Conservation (phyloP, 1,284 basidiomycete species). For the Ganoderma lucidum region DNA sequence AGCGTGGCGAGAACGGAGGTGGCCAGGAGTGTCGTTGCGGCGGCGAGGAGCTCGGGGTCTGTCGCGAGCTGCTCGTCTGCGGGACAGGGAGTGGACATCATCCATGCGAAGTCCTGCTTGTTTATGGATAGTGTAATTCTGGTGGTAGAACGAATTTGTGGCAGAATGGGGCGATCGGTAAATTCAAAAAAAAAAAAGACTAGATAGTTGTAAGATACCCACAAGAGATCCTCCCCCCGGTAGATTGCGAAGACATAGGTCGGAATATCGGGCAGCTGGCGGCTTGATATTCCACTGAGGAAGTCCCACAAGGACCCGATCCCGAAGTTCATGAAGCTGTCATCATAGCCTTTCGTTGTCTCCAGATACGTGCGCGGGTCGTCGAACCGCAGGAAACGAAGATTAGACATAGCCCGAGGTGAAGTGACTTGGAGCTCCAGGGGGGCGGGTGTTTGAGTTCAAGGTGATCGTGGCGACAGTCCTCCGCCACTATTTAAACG, state of each 20-base stretch:
- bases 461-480: background rate
- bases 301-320: slow-evolving; percentile 29
- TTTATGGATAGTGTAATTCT: slow-evolving; percentile 8
- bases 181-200: background rate
- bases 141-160: background rate
- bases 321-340: slow-evolving; percentile 33
- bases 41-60: background rate
- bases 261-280: background rate
- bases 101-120: slow-evolving; percentile 10
- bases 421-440: background rate
- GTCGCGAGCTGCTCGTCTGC: background rate
- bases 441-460: background rate
- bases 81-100: slow-evolving; percentile 8
- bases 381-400: slow-evolving; percentile 25
- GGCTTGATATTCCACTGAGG: background rate
- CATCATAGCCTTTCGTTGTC: slow-evolving; percentile 25
- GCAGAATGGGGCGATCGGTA: too few species aligned
- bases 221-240: slow-evolving; percentile 28
- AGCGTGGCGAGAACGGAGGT: slow-evolving; percentile 4
- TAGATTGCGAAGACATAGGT: slow-evolving; percentile 25
- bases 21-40: slow-evolving; percentile 12
- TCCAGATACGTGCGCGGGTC: slow-evolving; percentile 27
- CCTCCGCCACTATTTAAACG: background rate
- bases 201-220: slow-evolving; percentile 5
- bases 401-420: slow-evolving; percentile 7